These are phyloP conservation scores for Diaporthe aspalathi DNA, from an alignment of 2,329 filamentous ascomycete species.

Conservation along the genomic window DNA sequence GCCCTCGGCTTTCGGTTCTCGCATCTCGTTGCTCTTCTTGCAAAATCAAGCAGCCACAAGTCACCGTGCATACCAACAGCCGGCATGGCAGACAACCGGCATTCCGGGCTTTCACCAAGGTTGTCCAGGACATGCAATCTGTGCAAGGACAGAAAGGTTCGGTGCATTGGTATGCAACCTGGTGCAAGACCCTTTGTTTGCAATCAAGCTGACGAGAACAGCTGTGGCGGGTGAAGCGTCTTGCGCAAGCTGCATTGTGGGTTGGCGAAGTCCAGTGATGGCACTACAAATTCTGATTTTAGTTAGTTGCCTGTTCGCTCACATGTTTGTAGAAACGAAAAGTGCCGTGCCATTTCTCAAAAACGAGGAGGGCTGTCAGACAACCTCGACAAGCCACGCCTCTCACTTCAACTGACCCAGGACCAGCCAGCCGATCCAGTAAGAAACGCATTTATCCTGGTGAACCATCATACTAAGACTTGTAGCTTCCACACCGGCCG, in stretches of 20 bases:
- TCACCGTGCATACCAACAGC: not conserved
- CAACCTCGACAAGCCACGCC: not conserved
- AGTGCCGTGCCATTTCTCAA: constrained; percentile 3
- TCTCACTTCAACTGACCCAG: not conserved
- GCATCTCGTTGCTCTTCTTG: not conserved
- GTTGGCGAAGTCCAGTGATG: not conserved
- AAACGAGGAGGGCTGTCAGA: constrained; percentile 5
- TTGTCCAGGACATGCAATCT: constrained; percentile 1
- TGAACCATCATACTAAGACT: not conserved
- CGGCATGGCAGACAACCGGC: not conserved
- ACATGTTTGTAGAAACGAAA: not conserved
- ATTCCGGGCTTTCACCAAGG: not conserved
- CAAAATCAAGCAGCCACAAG: too few species aligned
- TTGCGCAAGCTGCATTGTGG: constrained; percentile 12
- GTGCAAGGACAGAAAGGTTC: constrained; percentile 20
- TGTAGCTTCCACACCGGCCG: not conserved
- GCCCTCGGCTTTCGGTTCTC: not conserved
- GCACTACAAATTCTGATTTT: too few species aligned
- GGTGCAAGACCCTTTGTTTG: too few species aligned
- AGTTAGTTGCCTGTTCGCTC: not conserved
- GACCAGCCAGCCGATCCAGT: not conserved
- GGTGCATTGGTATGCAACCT: not conserved
- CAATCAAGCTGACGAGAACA: not conserved
- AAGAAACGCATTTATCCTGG: not conserved
- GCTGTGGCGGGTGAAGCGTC: not conserved